Evolutionary conservation across 2,329 filamentous ascomycete genomes (phyloP).

Genomic region (Furcasterigmium furcatum): DNA sequence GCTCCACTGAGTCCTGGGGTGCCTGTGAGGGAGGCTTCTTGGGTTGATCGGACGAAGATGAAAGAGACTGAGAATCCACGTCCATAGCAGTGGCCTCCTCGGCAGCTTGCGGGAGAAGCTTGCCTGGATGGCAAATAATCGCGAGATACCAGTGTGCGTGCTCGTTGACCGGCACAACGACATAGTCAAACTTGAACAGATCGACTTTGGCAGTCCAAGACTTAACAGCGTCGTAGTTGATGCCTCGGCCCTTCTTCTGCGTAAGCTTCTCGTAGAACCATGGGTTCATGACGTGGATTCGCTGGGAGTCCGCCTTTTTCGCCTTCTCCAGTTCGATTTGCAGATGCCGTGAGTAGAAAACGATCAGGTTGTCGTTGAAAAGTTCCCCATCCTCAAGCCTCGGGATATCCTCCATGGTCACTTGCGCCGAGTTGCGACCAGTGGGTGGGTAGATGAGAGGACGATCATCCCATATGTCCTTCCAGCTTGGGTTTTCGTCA

Average conservation of each 20-base stretch:
- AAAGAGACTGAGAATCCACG: no score
- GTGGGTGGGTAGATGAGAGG: slow-evolving; percentile 59
- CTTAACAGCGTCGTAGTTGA: slow-evolving; percentile 83
- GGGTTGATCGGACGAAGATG: no score
- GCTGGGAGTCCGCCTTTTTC: slow-evolving; percentile 52
- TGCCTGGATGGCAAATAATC: slow-evolving; percentile 86
- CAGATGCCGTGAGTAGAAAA: slow-evolving; percentile 78
- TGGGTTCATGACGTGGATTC: slow-evolving; percentile 86
- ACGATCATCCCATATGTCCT: slow-evolving; percentile 43
- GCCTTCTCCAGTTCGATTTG: slow-evolving; percentile 56
- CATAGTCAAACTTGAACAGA: slow-evolving; percentile 80
- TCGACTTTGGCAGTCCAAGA: slow-evolving; percentile 86
- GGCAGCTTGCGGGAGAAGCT: slow-evolving; percentile 39
- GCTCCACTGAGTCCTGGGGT: no score
- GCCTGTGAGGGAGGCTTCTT: no score
- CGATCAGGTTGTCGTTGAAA: slow-evolving; percentile 89
- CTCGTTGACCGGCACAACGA: slow-evolving; percentile 91
- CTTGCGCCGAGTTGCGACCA: slow-evolving; percentile 59
- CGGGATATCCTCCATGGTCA: slow-evolving; percentile 70
- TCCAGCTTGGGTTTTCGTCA: slow-evolving; percentile 46
- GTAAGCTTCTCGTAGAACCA: slow-evolving; percentile 84
- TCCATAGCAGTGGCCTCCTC: no score
- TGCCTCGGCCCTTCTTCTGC: slow-evolving; percentile 50
- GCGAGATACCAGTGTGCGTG: slow-evolving; percentile 88
- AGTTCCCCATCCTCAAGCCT: slow-evolving; percentile 82